Evolutionary conservation across 768 basidiomycete species (phyloP).

Genomic region (Naganishia kalamii): DNA sequence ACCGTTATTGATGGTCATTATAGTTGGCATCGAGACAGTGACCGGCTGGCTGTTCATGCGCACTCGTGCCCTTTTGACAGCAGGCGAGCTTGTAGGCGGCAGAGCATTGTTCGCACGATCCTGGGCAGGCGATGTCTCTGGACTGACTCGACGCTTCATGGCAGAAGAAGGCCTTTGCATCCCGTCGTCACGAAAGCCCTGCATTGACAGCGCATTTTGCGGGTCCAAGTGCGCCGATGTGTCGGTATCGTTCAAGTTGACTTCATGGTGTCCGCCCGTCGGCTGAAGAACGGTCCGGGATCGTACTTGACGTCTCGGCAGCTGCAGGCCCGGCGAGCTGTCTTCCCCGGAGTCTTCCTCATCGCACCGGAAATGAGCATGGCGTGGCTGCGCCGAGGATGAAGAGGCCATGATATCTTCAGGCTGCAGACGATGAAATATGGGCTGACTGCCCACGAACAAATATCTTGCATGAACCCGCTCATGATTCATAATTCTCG

Average conservation of each 20-base stretch:
- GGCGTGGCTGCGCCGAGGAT: neutral
- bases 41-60: conserved; percentile 8
- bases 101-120: neutral
- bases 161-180: neutral
- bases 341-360: conserved; percentile 4
- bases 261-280: neutral
- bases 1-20: neutral
- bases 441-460: no score
- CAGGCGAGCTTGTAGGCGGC: neutral
- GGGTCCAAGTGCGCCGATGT: no score
- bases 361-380: conserved; percentile 5
- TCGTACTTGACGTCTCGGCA: neutral
- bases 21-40: neutral
- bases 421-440: no score
- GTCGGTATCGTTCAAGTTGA: neutral
- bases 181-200: neutral
- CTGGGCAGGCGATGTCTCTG: neutral
- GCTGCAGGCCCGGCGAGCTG: neutral
- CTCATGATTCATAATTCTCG: no score
- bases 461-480: no score
- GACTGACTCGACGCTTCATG: neutral
- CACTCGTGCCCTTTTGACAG: neutral
- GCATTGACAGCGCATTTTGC: no score
- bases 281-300: neutral
- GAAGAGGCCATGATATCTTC: no score